These are phyloP conservation scores for Neonectria punicea DNA, from an alignment of 2,329 filamentous ascomycete species.

Conservation along the genomic window DNA sequence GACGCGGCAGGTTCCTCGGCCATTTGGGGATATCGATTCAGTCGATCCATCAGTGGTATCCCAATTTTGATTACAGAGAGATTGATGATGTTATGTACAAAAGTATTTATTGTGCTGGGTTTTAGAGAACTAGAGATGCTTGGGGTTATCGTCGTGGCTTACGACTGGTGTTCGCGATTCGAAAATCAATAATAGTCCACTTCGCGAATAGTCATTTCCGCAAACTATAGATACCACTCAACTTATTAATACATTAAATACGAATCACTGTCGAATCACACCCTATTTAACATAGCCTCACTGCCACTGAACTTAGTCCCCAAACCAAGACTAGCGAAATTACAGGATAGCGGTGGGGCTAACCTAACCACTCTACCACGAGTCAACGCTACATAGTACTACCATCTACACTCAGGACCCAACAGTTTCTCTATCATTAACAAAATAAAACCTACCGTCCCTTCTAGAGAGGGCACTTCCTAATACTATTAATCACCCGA, in stretches of 20 bases:
- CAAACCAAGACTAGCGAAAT: neutral
- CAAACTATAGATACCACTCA: neutral
- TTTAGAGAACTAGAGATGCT: neutral
- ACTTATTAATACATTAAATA: neutral
- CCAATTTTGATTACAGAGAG: slow-evolving; percentile 8
- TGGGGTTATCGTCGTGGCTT: neutral
- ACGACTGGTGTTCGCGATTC: neutral
- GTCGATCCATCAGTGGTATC: slow-evolving; percentile 11
- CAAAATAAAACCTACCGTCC: neutral
- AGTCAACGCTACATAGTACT: neutral
- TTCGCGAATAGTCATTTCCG: neutral
- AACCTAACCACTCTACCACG: neutral
- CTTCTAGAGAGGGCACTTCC: neutral
- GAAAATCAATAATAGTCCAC: neutral
- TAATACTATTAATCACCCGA: no score
- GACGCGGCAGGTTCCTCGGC: slow-evolving; percentile 11
- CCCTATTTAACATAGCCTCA: neutral
- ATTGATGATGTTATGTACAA: neutral
- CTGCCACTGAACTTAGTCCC: no score
- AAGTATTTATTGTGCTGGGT: neutral
- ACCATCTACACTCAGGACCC: neutral
- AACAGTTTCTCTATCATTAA: neutral
- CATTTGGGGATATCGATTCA: slow-evolving; percentile 12
- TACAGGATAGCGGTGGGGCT: neutral
- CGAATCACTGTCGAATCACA: no score